A percentile compares a stretch with the other conserved stretches of the same genome.
Evolutionary conservation across 768 basidiomycete species (phyloP).

Genomic region (Xanthoconium stramineum): DNA sequence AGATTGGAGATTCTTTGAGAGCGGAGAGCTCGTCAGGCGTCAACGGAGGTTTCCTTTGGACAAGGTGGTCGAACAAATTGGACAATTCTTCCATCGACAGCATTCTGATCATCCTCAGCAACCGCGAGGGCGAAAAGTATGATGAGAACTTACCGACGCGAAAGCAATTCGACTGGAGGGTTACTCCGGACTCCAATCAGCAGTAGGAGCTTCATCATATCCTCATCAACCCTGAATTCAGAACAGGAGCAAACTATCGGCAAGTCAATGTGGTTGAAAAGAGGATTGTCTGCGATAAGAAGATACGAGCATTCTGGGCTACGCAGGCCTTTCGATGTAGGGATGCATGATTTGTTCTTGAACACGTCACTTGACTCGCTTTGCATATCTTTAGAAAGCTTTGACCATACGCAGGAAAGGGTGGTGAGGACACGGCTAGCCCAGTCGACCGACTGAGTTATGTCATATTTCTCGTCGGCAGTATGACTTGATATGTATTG

Average conservation of each 20-base stretch:
- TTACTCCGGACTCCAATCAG: not conserved
- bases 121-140: not conserved
- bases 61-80: not conserved
- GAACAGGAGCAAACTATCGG: not conserved
- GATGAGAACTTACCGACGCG: not conserved
- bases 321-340: slow-evolving; percentile 56
- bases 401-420: slow-evolving; percentile 68
- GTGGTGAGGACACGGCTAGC: slow-evolving; percentile 69
- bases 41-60: not conserved
- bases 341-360: slow-evolving; percentile 37
- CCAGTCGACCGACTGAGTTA: slow-evolving; percentile 64
- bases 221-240: slow-evolving; percentile 35
- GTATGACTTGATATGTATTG: slow-evolving; percentile 54
- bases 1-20: not conserved
- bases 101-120: not conserved
- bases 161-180: not conserved
- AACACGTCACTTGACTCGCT: slow-evolving; percentile 34
- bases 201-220: not conserved
- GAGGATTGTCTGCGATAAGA: slow-evolving; percentile 60
- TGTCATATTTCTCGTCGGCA: slow-evolving; percentile 50
- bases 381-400: slow-evolving; percentile 39
- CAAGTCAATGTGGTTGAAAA: not conserved
- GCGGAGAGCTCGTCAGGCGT: not conserved
- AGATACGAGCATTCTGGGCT: slow-evolving; percentile 72
- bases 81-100: not conserved